Conservation (phyloP, 1,139 yeast species). For the Geotrichum bryndzae region DNA sequence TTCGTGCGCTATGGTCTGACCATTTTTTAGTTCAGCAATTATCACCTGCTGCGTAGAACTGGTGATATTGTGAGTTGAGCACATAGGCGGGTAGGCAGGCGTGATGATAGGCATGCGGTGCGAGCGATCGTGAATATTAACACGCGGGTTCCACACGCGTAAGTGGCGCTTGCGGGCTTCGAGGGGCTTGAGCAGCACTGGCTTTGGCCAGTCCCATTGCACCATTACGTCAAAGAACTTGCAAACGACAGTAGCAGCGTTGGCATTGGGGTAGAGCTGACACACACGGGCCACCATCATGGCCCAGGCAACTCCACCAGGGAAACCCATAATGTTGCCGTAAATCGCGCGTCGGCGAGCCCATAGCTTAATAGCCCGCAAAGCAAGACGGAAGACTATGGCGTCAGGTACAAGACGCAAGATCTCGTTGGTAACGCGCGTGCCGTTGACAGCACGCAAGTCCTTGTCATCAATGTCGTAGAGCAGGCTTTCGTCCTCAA, state of each 20-base stretch:
- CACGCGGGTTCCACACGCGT: constrained; percentile 90
- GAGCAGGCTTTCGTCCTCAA: constrained; percentile 76
- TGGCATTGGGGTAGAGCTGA: constrained; percentile 92
- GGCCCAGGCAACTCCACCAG: constrained; percentile 99
- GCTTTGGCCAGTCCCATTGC: constrained; percentile 98
- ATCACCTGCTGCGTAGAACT: constrained; percentile 79
- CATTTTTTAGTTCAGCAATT: constrained; percentile 66
- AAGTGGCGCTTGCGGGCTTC: constrained; percentile 97
- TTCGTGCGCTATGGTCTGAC: constrained; percentile 61
- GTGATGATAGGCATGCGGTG: constrained; percentile 98
- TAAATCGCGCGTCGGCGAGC: constrained; percentile 91
- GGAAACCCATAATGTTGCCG: constrained; percentile 92
- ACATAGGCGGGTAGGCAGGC: constrained; percentile 98
- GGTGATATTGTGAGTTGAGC: constrained; percentile 94
- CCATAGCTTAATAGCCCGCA: constrained; percentile 91
- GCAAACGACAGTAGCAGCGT: constrained; percentile 79
- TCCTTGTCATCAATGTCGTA: constrained; percentile 87
- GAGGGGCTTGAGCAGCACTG: constrained; percentile 80
- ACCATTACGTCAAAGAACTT: constrained; percentile 79
- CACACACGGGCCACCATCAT: constrained; percentile 96
- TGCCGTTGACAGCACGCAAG: constrained; percentile 82
- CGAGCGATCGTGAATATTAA: constrained; percentile 78
- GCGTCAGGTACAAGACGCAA: constrained; percentile 83
- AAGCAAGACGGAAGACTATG: constrained; percentile 83
- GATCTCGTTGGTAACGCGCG: constrained; percentile 93